phyloP scores from a whole-genome alignment of 2,329 filamentous ascomycete genomes.

The Alternaria consortialis region DNA sequence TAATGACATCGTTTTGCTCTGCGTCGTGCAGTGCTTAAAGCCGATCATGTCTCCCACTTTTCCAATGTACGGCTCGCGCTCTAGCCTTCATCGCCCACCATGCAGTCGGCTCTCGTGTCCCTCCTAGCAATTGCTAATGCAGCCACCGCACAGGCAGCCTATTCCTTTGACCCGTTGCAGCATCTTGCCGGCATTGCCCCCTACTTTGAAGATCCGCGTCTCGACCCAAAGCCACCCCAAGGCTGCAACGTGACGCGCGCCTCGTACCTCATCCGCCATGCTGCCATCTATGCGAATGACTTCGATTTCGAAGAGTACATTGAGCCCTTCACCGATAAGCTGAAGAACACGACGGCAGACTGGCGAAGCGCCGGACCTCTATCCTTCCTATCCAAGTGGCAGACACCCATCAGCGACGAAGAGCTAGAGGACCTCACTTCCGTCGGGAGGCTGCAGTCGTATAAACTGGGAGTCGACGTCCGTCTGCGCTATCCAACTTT shows the following conservation, averaged over 20 bases:
- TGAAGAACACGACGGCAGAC: conserved; percentile 66
- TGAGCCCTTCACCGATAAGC: conserved; percentile 63
- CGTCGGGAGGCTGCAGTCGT: conserved; percentile 68
- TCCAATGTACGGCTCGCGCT: conserved; percentile 19
- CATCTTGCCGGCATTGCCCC: conserved; percentile 62
- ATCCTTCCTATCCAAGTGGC: conserved; percentile 66
- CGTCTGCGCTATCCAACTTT: conserved; percentile 67
- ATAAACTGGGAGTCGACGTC: conserved; percentile 66
- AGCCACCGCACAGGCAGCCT: conserved; percentile 36
- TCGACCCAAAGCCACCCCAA: conserved; percentile 59
- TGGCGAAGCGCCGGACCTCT: conserved; percentile 66
- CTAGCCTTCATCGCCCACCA: conserved; percentile 14
- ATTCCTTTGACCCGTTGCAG: conserved; percentile 58
- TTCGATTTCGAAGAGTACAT: conserved; percentile 63
- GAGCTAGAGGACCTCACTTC: conserved; percentile 69
- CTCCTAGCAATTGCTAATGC: conserved; percentile 39
- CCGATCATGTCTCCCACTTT: background rate
- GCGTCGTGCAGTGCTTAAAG: conserved; percentile 13
- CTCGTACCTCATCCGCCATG: conserved; percentile 61
- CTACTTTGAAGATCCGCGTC: conserved; percentile 60
- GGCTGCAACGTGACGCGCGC: conserved; percentile 62
- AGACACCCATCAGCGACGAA: conserved; percentile 64
- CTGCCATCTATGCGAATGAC: conserved; percentile 62
- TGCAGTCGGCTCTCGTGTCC: conserved; percentile 31
- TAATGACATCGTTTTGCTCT: conserved; percentile 16